Percentiles rank a stretch among this genome's conserved stretches.
Evolutionary conservation across 805 yeast genomes (phyloP).

Genomic region (Starmerella asiatica): DNA sequence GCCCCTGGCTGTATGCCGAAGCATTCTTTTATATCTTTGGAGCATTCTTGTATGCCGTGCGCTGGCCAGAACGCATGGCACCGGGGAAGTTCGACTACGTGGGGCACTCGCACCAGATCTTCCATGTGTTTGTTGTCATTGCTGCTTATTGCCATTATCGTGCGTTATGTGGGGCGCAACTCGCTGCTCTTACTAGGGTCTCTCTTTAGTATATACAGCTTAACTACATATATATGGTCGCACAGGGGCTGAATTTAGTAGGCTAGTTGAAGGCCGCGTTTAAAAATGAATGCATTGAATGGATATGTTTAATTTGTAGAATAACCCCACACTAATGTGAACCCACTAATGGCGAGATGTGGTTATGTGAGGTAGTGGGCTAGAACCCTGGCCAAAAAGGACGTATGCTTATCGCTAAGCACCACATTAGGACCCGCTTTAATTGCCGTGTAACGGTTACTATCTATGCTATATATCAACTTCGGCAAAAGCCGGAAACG

Average conservation of each 20-base stretch:
- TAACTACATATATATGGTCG: too few relatives aligned
- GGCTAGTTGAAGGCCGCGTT: too few relatives aligned
- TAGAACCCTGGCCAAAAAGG: too few relatives aligned
- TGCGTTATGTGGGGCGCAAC: conserved; percentile 6
- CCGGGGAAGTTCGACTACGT: conserved; percentile 55
- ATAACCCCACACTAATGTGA: too few relatives aligned
- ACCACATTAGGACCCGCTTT: too few relatives aligned
- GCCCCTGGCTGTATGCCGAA: conserved; percentile 52
- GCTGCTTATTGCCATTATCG: conserved; percentile 64
- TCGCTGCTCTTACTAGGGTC: conserved; percentile 1
- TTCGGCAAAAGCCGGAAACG: conserved; percentile 27
- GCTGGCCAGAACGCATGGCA: conserved; percentile 59
- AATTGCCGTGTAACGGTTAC: too few relatives aligned
- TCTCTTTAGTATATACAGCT: too few relatives aligned
- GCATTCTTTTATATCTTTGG: conserved; percentile 67
- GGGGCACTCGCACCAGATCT: conserved; percentile 79
- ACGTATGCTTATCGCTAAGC: too few relatives aligned
- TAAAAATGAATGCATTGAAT: too few relatives aligned
- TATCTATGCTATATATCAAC: conserved; percentile 1
- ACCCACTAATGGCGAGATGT: too few relatives aligned
- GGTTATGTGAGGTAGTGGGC: too few relatives aligned
- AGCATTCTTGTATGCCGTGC: conserved; percentile 60
- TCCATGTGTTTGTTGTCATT: conserved; percentile 61
- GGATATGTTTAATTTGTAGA: background rate
- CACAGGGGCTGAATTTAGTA: too few relatives aligned